phyloP scores from a whole-genome alignment of 345 rosid species.

The Heritiera littoralis region DNA sequence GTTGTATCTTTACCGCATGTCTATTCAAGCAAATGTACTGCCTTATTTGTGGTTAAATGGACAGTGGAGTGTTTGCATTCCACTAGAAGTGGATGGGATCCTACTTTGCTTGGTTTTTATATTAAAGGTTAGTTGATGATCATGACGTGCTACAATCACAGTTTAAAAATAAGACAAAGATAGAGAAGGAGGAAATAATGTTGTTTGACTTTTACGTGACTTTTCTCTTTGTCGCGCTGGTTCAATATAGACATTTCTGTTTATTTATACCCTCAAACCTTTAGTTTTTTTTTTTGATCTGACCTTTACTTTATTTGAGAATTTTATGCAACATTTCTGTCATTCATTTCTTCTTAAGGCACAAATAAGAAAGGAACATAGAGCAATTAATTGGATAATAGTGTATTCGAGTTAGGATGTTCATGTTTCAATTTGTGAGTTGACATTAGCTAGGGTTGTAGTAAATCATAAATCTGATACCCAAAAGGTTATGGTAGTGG shows the following conservation, averaged over 20 bases:
- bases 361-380: background rate
- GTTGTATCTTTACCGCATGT: constrained; percentile 7
- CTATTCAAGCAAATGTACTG: background rate
- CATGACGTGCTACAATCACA: background rate
- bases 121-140: constrained; percentile 7
- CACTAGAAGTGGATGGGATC: constrained; percentile 12
- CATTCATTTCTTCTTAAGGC: background rate
- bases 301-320: too few relatives aligned
- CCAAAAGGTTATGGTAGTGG: background rate
- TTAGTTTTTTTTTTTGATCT: too few relatives aligned
- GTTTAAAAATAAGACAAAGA: background rate
- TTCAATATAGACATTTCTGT: background rate
- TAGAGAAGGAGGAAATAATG: background rate
- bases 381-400: background rate
- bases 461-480: background rate
- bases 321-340: background rate
- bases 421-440: background rate
- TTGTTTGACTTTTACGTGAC: background rate
- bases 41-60: constrained; percentile 9
- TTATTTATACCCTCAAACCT: too few relatives aligned
- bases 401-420: background rate
- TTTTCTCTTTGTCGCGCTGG: background rate
- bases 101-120: background rate
- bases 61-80: background rate
- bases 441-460: too few relatives aligned